These are phyloP conservation scores for Podaxis sp. DNA, from an alignment of 768 basidiomycete species.

Conservation along the genomic window DNA sequence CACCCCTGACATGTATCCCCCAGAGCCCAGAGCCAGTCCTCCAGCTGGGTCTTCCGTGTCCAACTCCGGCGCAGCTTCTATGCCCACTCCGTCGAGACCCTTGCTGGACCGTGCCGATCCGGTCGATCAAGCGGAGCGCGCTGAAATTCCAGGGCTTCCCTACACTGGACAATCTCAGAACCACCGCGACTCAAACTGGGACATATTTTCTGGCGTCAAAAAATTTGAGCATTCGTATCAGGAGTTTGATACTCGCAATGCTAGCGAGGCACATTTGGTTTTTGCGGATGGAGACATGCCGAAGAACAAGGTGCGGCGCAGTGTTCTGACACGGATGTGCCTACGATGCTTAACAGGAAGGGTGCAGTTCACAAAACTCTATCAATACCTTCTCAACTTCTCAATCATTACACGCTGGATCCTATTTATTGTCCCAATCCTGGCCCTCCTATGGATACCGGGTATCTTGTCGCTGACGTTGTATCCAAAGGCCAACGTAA, in stretches of 20 bases:
- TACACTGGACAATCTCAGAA: neutral
- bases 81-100: neutral
- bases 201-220: constrained; percentile 46
- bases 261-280: constrained; percentile 48
- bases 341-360: neutral
- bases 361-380: constrained; percentile 56
- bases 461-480: constrained; percentile 64
- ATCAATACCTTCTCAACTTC: constrained; percentile 72
- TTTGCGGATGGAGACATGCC: constrained; percentile 66
- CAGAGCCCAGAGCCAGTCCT: neutral
- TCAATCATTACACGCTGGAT: constrained; percentile 82
- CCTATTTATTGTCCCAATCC: constrained; percentile 73
- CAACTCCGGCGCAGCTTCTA: neutral
- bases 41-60: neutral
- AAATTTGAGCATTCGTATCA: constrained; percentile 57
- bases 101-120: neutral
- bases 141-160: constrained; percentile 15
- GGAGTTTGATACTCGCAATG: constrained; percentile 56
- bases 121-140: constrained; percentile 9
- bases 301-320: constrained; percentile 45
- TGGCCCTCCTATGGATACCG: constrained; percentile 69
- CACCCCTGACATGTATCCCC: constrained; percentile 2
- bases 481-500: constrained; percentile 49
- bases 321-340: neutral
- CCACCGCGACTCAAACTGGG: constrained; percentile 46